Evolutionary conservation across 1,139 yeast genomes (phyloP).

Genomic region (Meyerozyma athensensis): DNA sequence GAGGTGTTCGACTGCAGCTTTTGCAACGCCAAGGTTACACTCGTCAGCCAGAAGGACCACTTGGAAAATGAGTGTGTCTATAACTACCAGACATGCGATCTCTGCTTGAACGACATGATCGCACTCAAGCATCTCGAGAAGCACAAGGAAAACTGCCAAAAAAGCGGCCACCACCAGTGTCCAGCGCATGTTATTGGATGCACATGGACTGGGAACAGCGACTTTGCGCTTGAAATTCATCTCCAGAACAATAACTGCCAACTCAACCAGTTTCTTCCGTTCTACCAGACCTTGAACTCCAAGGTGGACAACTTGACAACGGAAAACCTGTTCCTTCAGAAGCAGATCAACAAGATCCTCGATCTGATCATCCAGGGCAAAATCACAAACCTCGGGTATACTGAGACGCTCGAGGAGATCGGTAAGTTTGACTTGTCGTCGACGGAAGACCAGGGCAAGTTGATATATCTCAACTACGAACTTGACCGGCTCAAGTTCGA

Average conservation of each 20-base stretch:
- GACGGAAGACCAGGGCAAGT: constrained; percentile 24
- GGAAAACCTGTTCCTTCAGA: constrained; percentile 28
- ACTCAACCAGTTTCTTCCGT: constrained; percentile 29
- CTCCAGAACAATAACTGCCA: constrained; percentile 29
- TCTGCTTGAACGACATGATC: constrained; percentile 40
- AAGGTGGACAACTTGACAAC: constrained; percentile 3
- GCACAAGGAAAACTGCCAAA: constrained; percentile 34
- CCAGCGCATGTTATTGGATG: constrained; percentile 42
- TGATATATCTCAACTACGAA: constrained; percentile 34
- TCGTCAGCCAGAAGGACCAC: constrained; percentile 29
- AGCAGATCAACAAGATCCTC: constrained; percentile 43
- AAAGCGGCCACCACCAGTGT: constrained; percentile 29
- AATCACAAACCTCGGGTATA: constrained; percentile 48
- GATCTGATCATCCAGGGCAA: constrained; percentile 49
- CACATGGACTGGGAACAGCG: constrained; percentile 35
- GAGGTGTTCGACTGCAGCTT: constrained; percentile 28
- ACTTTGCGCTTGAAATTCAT: constrained; percentile 38
- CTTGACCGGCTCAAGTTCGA: constrained; percentile 39
- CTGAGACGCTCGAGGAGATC: constrained; percentile 44
- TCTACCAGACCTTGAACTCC: constrained; percentile 16
- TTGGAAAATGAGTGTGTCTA: constrained; percentile 34
- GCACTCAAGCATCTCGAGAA: constrained; percentile 27
- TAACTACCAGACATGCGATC: constrained; percentile 37
- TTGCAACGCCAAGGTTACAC: constrained; percentile 34
- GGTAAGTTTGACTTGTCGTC: constrained; percentile 24